These are phyloP conservation scores for Suillus americanus DNA, from an alignment of 768 basidiomycete genomes.

Conservation along the genomic window DNA sequence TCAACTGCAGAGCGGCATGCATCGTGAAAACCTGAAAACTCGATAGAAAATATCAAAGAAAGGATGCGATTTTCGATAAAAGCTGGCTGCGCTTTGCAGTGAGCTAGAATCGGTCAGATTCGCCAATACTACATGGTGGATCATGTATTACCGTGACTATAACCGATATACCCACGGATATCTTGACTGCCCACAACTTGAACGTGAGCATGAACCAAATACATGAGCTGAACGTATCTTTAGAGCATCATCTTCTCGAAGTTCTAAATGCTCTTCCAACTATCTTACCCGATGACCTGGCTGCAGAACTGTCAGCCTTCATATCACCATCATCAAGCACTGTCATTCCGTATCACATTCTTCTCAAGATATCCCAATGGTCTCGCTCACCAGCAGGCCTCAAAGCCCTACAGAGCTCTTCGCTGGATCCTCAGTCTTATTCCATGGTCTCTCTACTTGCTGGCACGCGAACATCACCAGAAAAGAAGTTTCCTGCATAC, in stretches of 20 bases:
- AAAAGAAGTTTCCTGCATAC: slow-evolving; percentile 63
- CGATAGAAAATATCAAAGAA: not conserved
- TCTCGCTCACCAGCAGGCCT: slow-evolving; percentile 52
- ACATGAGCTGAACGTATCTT: slow-evolving; percentile 53
- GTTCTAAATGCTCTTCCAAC: slow-evolving; percentile 44
- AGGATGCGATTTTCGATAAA: not conserved
- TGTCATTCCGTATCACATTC: slow-evolving; percentile 60
- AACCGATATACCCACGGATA: not conserved
- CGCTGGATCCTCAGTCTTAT: slow-evolving; percentile 55
- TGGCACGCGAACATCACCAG: slow-evolving; percentile 76
- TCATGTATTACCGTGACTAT: not conserved
- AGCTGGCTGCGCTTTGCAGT: not conserved
- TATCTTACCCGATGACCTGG: slow-evolving; percentile 46
- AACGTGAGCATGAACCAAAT: not conserved
- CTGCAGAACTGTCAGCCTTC: slow-evolving; percentile 40
- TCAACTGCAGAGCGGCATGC: not conserved
- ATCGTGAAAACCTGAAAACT: not conserved
- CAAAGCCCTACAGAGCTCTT: slow-evolving; percentile 35
- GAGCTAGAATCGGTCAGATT: not conserved
- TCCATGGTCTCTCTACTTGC: slow-evolving; percentile 75
- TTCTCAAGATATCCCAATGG: slow-evolving; percentile 68
- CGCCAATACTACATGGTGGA: not conserved
- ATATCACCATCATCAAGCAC: slow-evolving; percentile 28
- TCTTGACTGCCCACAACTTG: not conserved
- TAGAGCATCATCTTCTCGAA: slow-evolving; percentile 63